Percentiles rank a stretch among this genome's conserved stretches.
Conservation (phyloP, 2,329 filamentous ascomycete genomes). For the Colletotrichum trifolii region DNA sequence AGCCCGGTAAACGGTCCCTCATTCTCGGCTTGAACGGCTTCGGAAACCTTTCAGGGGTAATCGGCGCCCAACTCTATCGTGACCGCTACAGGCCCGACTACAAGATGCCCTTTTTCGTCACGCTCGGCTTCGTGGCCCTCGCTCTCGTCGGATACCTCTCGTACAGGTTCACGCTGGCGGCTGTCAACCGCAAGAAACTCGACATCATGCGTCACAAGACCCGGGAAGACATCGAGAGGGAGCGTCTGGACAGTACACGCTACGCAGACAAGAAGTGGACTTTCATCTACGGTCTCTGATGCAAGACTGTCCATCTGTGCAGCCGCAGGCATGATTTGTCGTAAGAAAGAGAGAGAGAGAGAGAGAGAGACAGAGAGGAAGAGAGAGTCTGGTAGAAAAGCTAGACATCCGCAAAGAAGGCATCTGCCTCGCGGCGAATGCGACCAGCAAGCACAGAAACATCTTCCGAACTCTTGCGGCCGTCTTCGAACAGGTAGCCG, state of each 20-base stretch:
- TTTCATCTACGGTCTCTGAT: slow-evolving; percentile 44
- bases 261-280: slow-evolving; percentile 45
- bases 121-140: slow-evolving; percentile 44
- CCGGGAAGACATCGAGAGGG: slow-evolving; percentile 39
- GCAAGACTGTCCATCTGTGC: not conserved
- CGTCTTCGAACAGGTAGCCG: slow-evolving; percentile 65
- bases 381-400: not conserved
- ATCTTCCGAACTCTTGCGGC: slow-evolving; percentile 52
- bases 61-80: slow-evolving; percentile 45
- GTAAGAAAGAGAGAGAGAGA: not conserved
- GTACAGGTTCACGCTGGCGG: slow-evolving; percentile 42
- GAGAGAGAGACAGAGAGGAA: not conserved
- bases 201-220: slow-evolving; percentile 38
- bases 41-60: slow-evolving; percentile 47
- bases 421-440: slow-evolving; percentile 49
- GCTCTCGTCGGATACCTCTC: slow-evolving; percentile 46
- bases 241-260: slow-evolving; percentile 38
- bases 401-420: slow-evolving; percentile 56
- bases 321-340: not conserved
- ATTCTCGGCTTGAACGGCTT: slow-evolving; percentile 48
- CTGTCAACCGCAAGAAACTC: slow-evolving; percentile 42
- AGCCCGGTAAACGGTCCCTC: slow-evolving; percentile 46
- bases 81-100: slow-evolving; percentile 46
- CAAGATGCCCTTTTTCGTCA: slow-evolving; percentile 45
- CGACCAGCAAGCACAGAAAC: slow-evolving; percentile 52